Percentiles rank a stretch among this genome's conserved stretches.
Evolutionary conservation across 2,329 filamentous ascomycete genomes (phyloP).

Genomic region (Xylariaceae sp.): DNA sequence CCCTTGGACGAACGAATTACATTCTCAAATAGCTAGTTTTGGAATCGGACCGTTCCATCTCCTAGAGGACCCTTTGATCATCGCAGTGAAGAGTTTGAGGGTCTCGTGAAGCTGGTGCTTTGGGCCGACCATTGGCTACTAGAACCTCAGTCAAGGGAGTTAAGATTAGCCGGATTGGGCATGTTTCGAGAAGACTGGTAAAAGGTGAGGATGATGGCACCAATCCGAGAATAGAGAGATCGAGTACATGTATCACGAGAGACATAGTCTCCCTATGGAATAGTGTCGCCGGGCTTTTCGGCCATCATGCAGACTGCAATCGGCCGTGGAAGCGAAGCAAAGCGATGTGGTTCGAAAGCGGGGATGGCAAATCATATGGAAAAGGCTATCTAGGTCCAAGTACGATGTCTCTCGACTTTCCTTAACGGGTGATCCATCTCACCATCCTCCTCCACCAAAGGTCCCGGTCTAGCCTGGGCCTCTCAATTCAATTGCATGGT

Average conservation of each 20-base stretch:
- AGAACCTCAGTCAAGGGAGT: background rate
- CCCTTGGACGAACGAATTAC: conserved; percentile 3
- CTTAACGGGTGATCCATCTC: conserved; percentile 11
- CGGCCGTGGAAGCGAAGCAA: conserved; percentile 7
- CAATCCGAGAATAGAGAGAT: conserved; percentile 14
- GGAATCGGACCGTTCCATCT: conserved; percentile 25
- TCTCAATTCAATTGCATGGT: no score
- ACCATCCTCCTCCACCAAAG: conserved; percentile 6
- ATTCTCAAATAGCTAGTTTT: conserved; percentile 1
- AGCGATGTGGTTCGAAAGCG: background rate
- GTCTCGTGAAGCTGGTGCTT: conserved; percentile 15
- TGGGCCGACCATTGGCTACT: conserved; percentile 16
- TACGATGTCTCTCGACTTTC: conserved; percentile 5
- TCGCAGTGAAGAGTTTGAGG: conserved; percentile 16
- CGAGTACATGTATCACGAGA: conserved; percentile 21
- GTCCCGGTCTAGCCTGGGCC: conserved; percentile 13
- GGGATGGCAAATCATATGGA: background rate
- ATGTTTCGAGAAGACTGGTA: conserved; percentile 20
- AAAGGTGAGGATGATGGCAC: conserved; percentile 15
- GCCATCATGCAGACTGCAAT: background rate
- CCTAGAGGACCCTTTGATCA: conserved; percentile 14
- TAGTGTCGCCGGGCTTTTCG: background rate
- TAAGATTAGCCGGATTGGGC: conserved; percentile 11
- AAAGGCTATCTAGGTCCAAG: background rate
- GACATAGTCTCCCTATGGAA: conserved; percentile 12